These are phyloP conservation scores for Papilionanthe hybrid DNA, from an alignment of 116 monocot genomes.

Conservation along the genomic window DNA sequence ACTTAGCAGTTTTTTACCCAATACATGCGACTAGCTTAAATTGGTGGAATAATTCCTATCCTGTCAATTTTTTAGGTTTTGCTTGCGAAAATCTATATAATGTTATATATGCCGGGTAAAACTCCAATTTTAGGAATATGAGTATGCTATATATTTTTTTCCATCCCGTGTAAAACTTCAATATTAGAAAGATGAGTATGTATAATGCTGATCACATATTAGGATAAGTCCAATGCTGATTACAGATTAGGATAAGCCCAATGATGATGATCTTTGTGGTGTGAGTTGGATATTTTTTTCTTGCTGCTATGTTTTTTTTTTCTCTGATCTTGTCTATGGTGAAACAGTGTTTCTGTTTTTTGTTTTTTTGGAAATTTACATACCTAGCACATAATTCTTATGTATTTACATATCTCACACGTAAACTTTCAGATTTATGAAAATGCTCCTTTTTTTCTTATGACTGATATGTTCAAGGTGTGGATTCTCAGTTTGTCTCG, in stretches of 20 bases:
- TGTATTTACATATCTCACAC: no score
- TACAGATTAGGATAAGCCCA: background rate
- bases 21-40: background rate
- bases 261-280: background rate
- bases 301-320: background rate
- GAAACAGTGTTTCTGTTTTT: background rate
- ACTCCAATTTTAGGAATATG: background rate
- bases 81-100: no score
- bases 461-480: background rate
- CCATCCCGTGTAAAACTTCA: no score
- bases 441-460: no score
- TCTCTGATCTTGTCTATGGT: background rate
- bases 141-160: background rate
- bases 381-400: no score
- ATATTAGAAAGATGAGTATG: background rate
- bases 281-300: background rate
- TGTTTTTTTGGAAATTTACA: background rate
- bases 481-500: conserved; percentile 12
- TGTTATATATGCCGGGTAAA: no score
- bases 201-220: background rate
- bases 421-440: background rate
- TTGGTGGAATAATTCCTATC: background rate
- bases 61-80: no score
- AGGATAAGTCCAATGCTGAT: background rate
- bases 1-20: background rate